phyloP scores from a whole-genome alignment of 805 yeast species.

The Ogataea degrootiae region DNA sequence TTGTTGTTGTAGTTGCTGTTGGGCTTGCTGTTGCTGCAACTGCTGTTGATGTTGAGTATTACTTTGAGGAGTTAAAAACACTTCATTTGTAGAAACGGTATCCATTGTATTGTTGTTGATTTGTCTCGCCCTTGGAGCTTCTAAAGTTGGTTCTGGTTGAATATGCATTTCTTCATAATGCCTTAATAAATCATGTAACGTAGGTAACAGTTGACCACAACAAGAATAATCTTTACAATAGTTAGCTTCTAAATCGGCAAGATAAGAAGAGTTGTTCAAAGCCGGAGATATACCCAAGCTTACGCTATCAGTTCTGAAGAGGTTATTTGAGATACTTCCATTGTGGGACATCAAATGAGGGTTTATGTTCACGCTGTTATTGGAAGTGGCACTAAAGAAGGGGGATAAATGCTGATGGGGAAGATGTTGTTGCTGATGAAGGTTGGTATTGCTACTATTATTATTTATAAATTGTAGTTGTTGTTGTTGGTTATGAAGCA shows the following conservation, averaged over 20 bases:
- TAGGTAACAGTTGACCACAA: slow-evolving; percentile 90
- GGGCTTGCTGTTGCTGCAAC: slow-evolving; percentile 6
- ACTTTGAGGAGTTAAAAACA: slow-evolving; percentile 48
- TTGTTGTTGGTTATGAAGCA: slow-evolving; percentile 39
- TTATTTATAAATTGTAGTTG: background rate
- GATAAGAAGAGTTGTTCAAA: slow-evolving; percentile 65
- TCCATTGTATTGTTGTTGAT: slow-evolving; percentile 57
- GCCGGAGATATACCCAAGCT: slow-evolving; percentile 55
- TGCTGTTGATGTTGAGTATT: slow-evolving; percentile 8
- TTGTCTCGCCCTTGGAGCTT: slow-evolving; percentile 40
- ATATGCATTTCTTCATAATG: slow-evolving; percentile 98
- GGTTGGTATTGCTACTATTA: no score
- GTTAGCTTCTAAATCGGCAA: slow-evolving; percentile 91
- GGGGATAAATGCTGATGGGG: slow-evolving; percentile 11
- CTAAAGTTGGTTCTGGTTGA: slow-evolving; percentile 42
- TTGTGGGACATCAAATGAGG: slow-evolving; percentile 5
- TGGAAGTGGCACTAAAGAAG: slow-evolving; percentile 14
- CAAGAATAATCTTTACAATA: slow-evolving; percentile 96
- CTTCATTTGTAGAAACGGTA: slow-evolving; percentile 90
- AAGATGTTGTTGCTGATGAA: no score
- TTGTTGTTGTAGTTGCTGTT: slow-evolving; percentile 2
- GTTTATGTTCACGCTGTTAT: background rate
- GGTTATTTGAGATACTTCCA: slow-evolving; percentile 16
- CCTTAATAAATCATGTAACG: slow-evolving; percentile 85
- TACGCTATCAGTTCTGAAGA: slow-evolving; percentile 25